Percentiles rank a stretch among this genome's conserved stretches.
These are phyloP conservation scores for Backusella tuberculispora DNA, from an alignment of 192 early-diverging fungal genomes.

Conservation along the genomic window DNA sequence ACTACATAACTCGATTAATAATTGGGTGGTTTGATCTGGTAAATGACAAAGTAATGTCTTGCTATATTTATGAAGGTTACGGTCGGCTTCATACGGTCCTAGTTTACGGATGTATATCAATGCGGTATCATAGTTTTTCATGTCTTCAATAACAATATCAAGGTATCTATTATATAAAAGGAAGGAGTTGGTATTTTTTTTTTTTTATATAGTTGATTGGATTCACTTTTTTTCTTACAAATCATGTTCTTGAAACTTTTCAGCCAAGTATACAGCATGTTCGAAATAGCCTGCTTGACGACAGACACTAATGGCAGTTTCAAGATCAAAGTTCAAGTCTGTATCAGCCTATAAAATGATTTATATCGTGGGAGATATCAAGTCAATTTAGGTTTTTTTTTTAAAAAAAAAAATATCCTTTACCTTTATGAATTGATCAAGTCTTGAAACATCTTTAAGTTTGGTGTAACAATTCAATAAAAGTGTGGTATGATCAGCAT, in stretches of 20 bases:
- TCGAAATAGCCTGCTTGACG: conserved; percentile 87
- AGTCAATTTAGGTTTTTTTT: too few relatives aligned
- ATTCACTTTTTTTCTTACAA: conserved; percentile 47
- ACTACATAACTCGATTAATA: conserved; percentile 60
- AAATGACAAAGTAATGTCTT: conserved; percentile 57
- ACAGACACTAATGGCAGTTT: conserved; percentile 94
- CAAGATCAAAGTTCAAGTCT: conserved; percentile 88
- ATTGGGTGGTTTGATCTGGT: conserved; percentile 57
- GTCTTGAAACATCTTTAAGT: conserved; percentile 80
- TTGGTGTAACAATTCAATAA: conserved; percentile 98
- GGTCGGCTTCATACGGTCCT: conserved; percentile 54
- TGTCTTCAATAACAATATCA: conserved; percentile 89
- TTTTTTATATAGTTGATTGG: not conserved
- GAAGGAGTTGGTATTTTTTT: too few relatives aligned
- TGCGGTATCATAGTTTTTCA: conserved; percentile 75
- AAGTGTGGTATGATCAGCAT: conserved; percentile 94
- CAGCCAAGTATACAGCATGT: conserved; percentile 90
- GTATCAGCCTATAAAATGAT: conserved; percentile 58
- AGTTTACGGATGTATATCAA: conserved; percentile 74
- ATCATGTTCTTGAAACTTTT: conserved; percentile 80
- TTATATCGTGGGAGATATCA: too few relatives aligned
- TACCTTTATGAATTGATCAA: conserved; percentile 89
- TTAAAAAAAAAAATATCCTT: not conserved
- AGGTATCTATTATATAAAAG: conserved; percentile 62
- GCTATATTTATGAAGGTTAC: conserved; percentile 62